Conservation (phyloP, 1,284 basidiomycete genomes). For the Exobasidium rhododendri region DNA sequence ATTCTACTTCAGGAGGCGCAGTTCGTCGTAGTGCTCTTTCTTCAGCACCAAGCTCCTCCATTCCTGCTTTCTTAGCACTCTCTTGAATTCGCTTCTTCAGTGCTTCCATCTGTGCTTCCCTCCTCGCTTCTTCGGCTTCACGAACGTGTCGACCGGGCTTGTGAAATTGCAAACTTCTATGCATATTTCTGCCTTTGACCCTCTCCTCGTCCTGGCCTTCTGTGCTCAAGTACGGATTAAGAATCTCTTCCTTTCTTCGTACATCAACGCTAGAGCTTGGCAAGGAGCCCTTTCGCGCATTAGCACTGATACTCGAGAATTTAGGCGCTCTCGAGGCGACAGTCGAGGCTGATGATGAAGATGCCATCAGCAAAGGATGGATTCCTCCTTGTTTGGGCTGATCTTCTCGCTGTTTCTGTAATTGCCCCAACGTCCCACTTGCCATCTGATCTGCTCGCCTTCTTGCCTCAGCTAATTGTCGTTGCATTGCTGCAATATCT, state of each 20-base stretch:
- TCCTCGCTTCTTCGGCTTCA: constrained; percentile 45
- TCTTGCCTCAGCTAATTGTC: constrained; percentile 14
- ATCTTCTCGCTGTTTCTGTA: constrained; percentile 13
- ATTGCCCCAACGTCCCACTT: constrained; percentile 9
- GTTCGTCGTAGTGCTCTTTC: constrained; percentile 73
- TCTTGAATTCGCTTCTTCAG: constrained; percentile 90
- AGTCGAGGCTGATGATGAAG: neutral
- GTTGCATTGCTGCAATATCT: constrained; percentile 16
- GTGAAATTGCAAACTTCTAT: constrained; percentile 45
- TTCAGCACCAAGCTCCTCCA: constrained; percentile 82
- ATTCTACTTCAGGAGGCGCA: constrained; percentile 83
- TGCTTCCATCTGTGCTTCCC: constrained; percentile 72
- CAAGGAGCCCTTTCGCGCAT: neutral
- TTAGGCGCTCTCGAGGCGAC: neutral
- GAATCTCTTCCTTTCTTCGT: neutral
- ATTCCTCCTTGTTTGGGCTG: constrained; percentile 29
- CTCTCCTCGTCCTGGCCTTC: constrained; percentile 16
- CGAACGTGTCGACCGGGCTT: constrained; percentile 44
- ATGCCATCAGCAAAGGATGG: constrained; percentile 36
- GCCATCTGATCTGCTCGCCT: neutral
- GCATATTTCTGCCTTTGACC: constrained; percentile 36
- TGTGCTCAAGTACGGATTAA: constrained; percentile 39
- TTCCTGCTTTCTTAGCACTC: constrained; percentile 82
- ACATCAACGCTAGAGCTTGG: neutral
- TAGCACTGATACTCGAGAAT: neutral